Base-by-base conservation (phyloP, 768 basidiomycete species). In the Trametes meyenii region DNA sequence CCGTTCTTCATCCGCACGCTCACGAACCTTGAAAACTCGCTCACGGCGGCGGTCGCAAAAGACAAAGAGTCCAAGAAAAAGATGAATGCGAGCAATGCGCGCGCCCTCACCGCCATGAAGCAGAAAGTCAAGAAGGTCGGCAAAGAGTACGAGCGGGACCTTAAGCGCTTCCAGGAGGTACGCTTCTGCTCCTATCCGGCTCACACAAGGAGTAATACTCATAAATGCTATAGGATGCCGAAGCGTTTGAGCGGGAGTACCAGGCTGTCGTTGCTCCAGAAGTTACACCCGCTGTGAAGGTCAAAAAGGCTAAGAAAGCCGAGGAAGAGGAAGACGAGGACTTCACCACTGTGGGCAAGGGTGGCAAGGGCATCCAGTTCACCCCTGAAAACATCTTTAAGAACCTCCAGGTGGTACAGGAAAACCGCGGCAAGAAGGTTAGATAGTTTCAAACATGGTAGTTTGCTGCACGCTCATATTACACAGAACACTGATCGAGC, bases 11-110 rank as follows among this genome's bases (percentile, higher is more conserved):
- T 93, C 71, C 88, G 84, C 71, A 89, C 86, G 35, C 83, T 92
- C 49, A 75, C 79, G 58, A 85, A 79, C 66, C 85, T 98, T 39
- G 97, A 98, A 66, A 74, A 79, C 23, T 86, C 92, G 11, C 76
- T 97, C 67, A 89, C 85, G 66, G 78, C 75, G 24, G 86, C 93
- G 6, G 75, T 92, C 44, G 79, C 87, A 11, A 92, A 92, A 73
- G 95, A 97, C 75, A 96, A 96, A 74, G 88, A 90, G 61, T 87
- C 93, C 11, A 91, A 92, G 78, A 97, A 98, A 78, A 98, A 97
- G 78, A 93, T 96, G 89, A 96, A 95, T 66, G 90, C 94, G 1
- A 89, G 84, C 63, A 96, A 96, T 69, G 92, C 94, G 42, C 95
- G 92, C 70, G 94, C 95, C 2, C 82, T 98, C 66, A 98, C 94